Percentiles rank a stretch among this genome's conserved stretches.
Conservation (phyloP, 1,284 basidiomycete species). For the Cutaneotrichosporon sp. region DNA sequence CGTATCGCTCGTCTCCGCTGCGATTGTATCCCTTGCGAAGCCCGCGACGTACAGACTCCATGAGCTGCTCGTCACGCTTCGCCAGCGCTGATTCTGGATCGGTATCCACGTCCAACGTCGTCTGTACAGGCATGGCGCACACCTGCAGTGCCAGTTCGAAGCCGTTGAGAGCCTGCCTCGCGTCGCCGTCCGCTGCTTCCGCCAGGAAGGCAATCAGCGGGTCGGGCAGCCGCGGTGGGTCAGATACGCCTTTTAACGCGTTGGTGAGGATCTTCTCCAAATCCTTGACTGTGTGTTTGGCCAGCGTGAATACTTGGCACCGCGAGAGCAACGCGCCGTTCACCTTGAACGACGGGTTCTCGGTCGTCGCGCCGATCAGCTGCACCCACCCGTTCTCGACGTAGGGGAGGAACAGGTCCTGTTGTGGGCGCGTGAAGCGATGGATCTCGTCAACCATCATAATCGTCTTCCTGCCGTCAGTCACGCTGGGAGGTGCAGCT, state of each 20-base stretch:
- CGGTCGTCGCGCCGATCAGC: constrained; percentile 85
- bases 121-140: constrained; percentile 35
- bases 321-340: constrained; percentile 74
- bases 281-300: constrained; percentile 40
- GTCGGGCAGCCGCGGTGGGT: constrained; percentile 45
- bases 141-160: constrained; percentile 55
- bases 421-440: constrained; percentile 77
- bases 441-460: constrained; percentile 73
- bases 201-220: constrained; percentile 58
- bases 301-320: constrained; percentile 61
- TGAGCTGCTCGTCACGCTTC: constrained; percentile 46
- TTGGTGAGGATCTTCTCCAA: constrained; percentile 48
- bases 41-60: constrained; percentile 50
- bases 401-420: constrained; percentile 77
- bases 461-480: constrained; percentile 39
- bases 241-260: constrained; percentile 41
- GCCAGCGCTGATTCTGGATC: constrained; percentile 5
- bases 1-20: constrained; percentile 73
- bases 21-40: constrained; percentile 64
- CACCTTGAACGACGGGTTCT: constrained; percentile 86
- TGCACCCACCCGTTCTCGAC: constrained; percentile 76
- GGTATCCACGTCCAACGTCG: constrained; percentile 19
- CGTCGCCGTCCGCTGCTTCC: constrained; percentile 56
- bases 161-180: constrained; percentile 54
- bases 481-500: not conserved